Evolutionary conservation across 192 early-diverging fungal genomes (phyloP), one percentile per base, ranked within the genome.

Genomic region (Coemansia sp.): DNA sequence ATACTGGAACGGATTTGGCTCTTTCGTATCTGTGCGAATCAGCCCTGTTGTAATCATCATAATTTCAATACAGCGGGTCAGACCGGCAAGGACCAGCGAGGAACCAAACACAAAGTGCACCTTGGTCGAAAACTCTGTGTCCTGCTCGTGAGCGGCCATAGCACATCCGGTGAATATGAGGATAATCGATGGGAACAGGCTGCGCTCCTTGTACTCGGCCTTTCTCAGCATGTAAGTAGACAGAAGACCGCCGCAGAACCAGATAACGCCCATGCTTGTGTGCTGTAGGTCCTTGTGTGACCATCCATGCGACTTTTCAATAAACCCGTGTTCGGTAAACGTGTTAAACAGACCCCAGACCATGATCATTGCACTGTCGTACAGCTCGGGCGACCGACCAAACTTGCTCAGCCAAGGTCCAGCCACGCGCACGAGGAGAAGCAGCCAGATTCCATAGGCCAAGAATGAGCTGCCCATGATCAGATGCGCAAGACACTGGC

Each of bases 381-480:
- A 88, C 57, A 82, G 83, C 69, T 88, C 86, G 55, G 83, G 86
- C 47, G 83, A 83, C 59, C 83, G 84, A 30, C 80, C 78, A 39
- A 69, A 78, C 27, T 67, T 59, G 17, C 43, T 61, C 19, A 88
- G 64, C 85, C 85, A 88, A 9, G 81, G 82, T 2, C 66, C 69
- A 15, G 83, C 86, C 22, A 88, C 65, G 13, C 80, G 81, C 46
- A 86, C 47, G 3, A 78, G 67, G 19, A 88, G 47, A 23, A 88
- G 59, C 44, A 85, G 59, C 40, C 83, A 74, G 9, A 88, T 74
- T 46, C 86, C 86, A 64, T 88, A 88, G 12, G 69, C 84, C 30
- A 85, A 65, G 70, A 88, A 88, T 42, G 86, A 86, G 33, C 82
- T 84, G 27, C 86, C 86, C 86, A 88, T 88, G 53, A 88, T 88